Conservation (phyloP, 2,329 filamentous ascomycete species). For the Aspergillus ruber region DNA sequence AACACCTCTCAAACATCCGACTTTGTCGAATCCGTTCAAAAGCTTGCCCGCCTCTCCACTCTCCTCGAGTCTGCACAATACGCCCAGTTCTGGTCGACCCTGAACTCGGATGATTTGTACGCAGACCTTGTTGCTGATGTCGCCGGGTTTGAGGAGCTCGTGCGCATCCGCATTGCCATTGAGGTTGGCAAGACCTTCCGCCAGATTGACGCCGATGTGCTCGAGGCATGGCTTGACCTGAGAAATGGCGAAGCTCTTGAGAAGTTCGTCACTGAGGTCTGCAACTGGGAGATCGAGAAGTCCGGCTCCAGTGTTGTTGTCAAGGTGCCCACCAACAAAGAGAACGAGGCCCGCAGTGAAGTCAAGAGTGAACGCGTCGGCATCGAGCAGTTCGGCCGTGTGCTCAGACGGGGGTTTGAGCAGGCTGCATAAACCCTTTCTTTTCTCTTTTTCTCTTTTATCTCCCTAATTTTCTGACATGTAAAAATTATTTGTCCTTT, state of each 20-base stretch:
- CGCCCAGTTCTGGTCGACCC: conserved; percentile 81
- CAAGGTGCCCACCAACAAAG: conserved; percentile 81
- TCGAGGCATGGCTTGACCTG: conserved; percentile 72
- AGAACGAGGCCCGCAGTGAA: conserved; percentile 94
- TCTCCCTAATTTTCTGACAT: background rate
- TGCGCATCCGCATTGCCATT: conserved; percentile 82
- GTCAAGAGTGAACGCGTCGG: conserved; percentile 91
- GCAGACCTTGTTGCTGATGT: conserved; percentile 94
- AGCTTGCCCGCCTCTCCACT: conserved; percentile 75
- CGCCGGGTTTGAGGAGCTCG: conserved; percentile 85
- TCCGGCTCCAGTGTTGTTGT: conserved; percentile 43
- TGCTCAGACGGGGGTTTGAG: conserved; percentile 81
- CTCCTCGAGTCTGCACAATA: conserved; percentile 89
- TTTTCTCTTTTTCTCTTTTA: conserved; percentile 7
- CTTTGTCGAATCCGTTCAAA: conserved; percentile 81
- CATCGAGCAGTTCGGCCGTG: conserved; percentile 49
- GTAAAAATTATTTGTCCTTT: background rate
- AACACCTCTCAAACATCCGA: conserved; percentile 36
- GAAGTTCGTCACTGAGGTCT: conserved; percentile 78
- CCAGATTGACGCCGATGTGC: conserved; percentile 60
- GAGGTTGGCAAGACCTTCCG: conserved; percentile 77
- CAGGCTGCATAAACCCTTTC: conserved; percentile 54
- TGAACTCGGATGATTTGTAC: conserved; percentile 91
- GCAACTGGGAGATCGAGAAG: conserved; percentile 75
- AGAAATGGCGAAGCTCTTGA: conserved; percentile 57